Evolutionary conservation across 345 rosid species (phyloP).

Genomic region (Corchorus olitorius): DNA sequence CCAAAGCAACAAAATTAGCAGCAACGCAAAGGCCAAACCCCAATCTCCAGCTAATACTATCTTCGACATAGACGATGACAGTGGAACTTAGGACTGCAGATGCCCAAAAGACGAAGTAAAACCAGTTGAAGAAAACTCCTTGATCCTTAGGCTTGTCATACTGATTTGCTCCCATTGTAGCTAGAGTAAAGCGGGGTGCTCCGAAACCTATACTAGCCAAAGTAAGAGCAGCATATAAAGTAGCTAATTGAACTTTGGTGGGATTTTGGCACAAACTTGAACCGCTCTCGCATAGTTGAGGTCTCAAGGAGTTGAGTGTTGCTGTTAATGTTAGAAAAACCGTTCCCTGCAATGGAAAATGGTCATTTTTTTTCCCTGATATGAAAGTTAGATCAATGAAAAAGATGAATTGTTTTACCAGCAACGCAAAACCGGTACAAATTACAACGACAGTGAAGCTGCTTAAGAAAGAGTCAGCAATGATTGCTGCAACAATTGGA

Average conservation of each 20-base stretch:
- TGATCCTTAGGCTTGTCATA: constrained; percentile 15
- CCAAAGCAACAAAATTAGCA: constrained; percentile 8
- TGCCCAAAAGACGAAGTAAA: background rate
- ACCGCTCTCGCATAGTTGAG: constrained; percentile 9
- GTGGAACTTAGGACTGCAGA: background rate
- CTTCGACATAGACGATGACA: constrained; percentile 19
- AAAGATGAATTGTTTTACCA: constrained; percentile 6
- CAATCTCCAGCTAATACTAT: constrained; percentile 25
- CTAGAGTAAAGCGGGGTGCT: constrained; percentile 22
- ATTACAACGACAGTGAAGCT: constrained; percentile 17
- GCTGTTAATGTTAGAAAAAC: constrained; percentile 14
- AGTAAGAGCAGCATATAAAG: background rate
- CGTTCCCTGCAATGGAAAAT: constrained; percentile 15
- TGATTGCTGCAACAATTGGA: constrained; percentile 24
- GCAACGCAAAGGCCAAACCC: constrained; percentile 24
- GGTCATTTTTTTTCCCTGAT: too few species aligned
- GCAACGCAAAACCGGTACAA: constrained; percentile 19
- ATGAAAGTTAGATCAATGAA: too few species aligned
- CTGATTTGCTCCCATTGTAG: constrained; percentile 30
- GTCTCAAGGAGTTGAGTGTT: too few species aligned
- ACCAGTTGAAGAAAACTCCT: constrained; percentile 30
- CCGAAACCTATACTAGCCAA: constrained; percentile 19
- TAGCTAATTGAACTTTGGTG: constrained; percentile 13
- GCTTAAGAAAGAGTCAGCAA: constrained; percentile 23
- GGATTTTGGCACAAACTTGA: constrained; percentile 3